Base-by-base conservation (phyloP, 2,329 filamentous ascomycete genomes). In the Sarocladiaceae sp. region DNA sequence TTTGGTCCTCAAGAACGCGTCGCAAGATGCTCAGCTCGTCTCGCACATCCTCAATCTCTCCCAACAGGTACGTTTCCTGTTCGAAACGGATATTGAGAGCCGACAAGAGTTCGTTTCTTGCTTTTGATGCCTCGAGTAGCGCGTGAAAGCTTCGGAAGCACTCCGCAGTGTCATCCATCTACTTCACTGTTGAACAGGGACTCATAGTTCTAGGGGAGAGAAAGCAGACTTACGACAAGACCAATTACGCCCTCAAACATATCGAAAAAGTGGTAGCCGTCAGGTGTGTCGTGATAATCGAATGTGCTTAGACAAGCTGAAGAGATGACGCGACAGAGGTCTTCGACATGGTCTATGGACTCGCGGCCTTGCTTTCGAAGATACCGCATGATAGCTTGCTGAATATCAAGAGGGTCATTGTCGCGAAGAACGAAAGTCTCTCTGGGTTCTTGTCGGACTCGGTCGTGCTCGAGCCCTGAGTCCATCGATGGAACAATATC, bases 141-240 rank as follows among this genome's bases (percentile, higher is more conserved):
- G 15, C 26, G 15, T 22, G 52, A n/a, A 53, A 53, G 15, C 36
- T 26, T 26, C 50, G 20, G 36, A 53, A 53, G 18, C 44, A 26
- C 33, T 53, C 37, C 4, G 52, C 47, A 15, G 52, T 50, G 36
- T 53, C 44, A 17, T 53, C 52, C 23, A 53, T 53, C 52, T 53
- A 13, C 22, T n/a, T 10, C 15, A 15, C 8, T 33, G 15, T 33
- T 15, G 29, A 33, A 33, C 8, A 33, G 15, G 29, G 29, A 33
- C 25, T 18, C 3, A 12, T 8, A 33, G 46, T 40, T 20, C 13
- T 17, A 12, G 23, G n/a, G 15, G 29, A 15, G 15, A 33, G 29
- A 33, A 33, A 33, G 10, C n/a, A n/a, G n/a, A 46, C 42, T 36
- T 22, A 53, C 52, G 17, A 53, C 52, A 33, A 42, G 26, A 15